Evolutionary conservation across 306 rosid species (phyloP), one percentile per base, ranked within the genome.

Genomic region (Pachyrhizus erosus): DNA sequence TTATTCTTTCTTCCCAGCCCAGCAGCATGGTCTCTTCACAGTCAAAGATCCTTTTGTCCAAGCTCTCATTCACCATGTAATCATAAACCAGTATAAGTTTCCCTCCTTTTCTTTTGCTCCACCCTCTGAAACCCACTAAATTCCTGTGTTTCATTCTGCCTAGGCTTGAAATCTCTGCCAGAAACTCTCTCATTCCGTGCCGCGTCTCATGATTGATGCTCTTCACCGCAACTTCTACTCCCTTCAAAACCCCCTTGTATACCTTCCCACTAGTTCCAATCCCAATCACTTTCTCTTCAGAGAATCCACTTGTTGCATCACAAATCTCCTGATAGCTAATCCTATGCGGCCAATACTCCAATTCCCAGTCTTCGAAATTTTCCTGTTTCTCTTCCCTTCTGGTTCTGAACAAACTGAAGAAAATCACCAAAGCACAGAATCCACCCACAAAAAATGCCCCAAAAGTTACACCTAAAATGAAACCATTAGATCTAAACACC

Each of bases 131-230:
- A 9, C 92, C 89, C 1, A 94, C 95, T 54, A 92, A 82, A 70
- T 92, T 90, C 70, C 91, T 86, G 54, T 94, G 95, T 76, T 90
- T 88, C 85, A 94, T 76, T 83, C 97, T 90, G 18, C 98, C 95
- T 14, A 94, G 11, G 83, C 97, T 92, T 45, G 94, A 92, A 79
- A 94, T 84, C 90, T 94, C 95, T 8, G 95, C 95, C 46, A 94
- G 66, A 73, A 94, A 94, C 81, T 87, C 90, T 64, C 87, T 85
- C 91, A 92, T 83, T 39, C 92, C 92, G 18, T 85, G 77, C 37
- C 76, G 85, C 9, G 79, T 84, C 24, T 83, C 86, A 11, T 75
- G 83, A 12, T 84, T 81, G 72, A 92, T 88, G 80, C 87, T 84
- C 73, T 87, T 87, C 69, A 94, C 92, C 5, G 91, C 95, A 62